Evolutionary conservation across 2,329 filamentous ascomycete genomes (phyloP).

Genomic region (Emergomyces pasteurianus): DNA sequence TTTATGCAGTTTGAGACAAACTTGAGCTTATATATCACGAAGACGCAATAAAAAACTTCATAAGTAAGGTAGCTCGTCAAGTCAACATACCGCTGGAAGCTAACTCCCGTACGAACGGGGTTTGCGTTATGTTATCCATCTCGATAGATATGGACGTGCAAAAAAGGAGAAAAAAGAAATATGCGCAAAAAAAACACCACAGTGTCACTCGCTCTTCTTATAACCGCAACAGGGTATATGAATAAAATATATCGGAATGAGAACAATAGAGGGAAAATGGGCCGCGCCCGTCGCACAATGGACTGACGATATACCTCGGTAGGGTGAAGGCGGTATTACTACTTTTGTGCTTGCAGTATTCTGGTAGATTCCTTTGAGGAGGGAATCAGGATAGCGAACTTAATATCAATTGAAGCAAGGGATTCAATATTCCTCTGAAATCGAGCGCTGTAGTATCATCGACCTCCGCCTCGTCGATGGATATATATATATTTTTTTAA

Average conservation of each 20-base stretch:
- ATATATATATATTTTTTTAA: background rate
- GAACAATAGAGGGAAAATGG: background rate
- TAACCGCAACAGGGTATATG: background rate
- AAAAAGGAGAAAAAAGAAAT: background rate
- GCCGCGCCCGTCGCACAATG: background rate
- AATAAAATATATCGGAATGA: background rate
- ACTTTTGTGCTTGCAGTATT: background rate
- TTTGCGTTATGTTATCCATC: conserved; percentile 31
- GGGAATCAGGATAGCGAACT: background rate
- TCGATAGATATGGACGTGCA: background rate
- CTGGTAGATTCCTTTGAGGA: background rate
- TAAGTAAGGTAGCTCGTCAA: background rate
- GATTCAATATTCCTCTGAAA: background rate
- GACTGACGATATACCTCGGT: background rate
- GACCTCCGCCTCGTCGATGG: background rate
- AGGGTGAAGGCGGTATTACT: background rate
- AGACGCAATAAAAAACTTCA: too few relatives aligned
- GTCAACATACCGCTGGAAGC: conserved; percentile 65
- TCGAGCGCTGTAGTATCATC: too few relatives aligned
- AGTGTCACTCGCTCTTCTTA: background rate
- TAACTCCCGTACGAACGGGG: conserved; percentile 69
- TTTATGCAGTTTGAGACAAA: background rate
- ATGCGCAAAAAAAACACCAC: background rate
- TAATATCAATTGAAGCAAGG: background rate
- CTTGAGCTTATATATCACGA: background rate